phyloP scores from a whole-genome alignment of 176 grass and related monocot genomes.

The Coix lacrymajobi region DNA sequence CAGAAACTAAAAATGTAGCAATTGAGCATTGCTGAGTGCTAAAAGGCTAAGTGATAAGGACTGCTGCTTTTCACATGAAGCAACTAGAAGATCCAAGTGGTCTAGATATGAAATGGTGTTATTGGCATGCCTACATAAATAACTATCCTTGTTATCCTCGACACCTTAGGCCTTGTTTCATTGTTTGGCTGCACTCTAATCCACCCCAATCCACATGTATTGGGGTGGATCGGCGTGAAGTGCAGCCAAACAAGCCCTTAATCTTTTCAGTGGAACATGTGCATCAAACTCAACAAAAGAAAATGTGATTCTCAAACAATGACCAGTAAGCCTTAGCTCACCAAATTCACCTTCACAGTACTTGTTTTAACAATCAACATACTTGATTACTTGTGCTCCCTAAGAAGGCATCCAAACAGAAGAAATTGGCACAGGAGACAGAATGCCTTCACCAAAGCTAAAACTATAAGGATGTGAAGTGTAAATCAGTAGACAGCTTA shows the following conservation, averaged over 20 bases:
- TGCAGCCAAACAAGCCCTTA: not conserved
- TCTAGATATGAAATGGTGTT: not conserved
- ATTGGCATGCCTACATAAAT: not conserved
- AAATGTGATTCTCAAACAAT: not conserved
- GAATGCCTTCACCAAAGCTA: not conserved
- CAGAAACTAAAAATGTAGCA: not conserved
- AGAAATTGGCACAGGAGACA: slow-evolving; percentile 1
- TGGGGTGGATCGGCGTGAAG: not conserved
- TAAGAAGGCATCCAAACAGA: slow-evolving; percentile 11
- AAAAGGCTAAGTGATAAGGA: not conserved
- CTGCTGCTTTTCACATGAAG: not conserved
- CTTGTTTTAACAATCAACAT: not conserved
- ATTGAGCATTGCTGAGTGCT: not conserved
- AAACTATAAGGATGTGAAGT: not conserved
- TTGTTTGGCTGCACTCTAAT: not conserved
- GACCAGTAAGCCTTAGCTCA: not conserved
- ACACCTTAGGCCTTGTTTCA: not conserved
- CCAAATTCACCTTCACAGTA: not conserved
- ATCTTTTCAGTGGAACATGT: not conserved
- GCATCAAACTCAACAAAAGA: slow-evolving; percentile 4
- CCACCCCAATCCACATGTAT: not conserved
- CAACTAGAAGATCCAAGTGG: not conserved
- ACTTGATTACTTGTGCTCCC: slow-evolving; percentile 2
- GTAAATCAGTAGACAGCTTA: not conserved
- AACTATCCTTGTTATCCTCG: not conserved